phyloP scores from a whole-genome alignment of 768 basidiomycete genomes.

The Leccinum olivaceopallidum region DNA sequence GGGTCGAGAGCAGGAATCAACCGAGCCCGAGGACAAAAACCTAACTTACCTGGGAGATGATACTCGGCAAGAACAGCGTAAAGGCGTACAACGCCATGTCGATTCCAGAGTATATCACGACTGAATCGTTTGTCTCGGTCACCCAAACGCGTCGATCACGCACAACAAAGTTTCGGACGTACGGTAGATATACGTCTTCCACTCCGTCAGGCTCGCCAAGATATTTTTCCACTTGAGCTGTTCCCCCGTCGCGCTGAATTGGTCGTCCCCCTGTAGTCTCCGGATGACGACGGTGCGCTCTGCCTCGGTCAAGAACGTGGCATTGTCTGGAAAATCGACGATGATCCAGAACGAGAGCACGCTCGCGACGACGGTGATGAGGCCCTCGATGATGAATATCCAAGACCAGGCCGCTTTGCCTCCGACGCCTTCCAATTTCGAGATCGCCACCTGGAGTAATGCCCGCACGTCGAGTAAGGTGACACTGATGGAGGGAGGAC shows the following conservation, averaged over 20 bases:
- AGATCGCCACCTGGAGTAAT: conserved; percentile 50
- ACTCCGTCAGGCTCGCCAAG: conserved; percentile 58
- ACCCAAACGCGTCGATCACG: background rate
- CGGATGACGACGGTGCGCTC: conserved; percentile 69
- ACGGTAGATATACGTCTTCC: conserved; percentile 64
- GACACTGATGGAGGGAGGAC: background rate
- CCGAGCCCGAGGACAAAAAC: background rate
- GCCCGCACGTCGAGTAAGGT: background rate
- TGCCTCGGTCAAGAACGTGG: conserved; percentile 70
- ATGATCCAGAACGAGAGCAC: conserved; percentile 71
- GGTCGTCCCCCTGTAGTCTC: conserved; percentile 63
- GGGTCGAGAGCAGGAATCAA: background rate
- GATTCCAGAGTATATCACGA: conserved; percentile 54
- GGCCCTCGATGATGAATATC: conserved; percentile 78
- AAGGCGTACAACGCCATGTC: conserved; percentile 78
- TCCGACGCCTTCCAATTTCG: conserved; percentile 70
- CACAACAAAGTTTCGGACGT: conserved; percentile 1
- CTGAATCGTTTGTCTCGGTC: conserved; percentile 31
- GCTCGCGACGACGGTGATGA: conserved; percentile 68
- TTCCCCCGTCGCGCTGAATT: conserved; percentile 76
- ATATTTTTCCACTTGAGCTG: conserved; percentile 58
- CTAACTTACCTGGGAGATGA: conserved; percentile 63
- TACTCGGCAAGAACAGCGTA: conserved; percentile 75
- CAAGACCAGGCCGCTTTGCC: conserved; percentile 67
- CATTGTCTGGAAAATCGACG: conserved; percentile 82